phyloP scores from a whole-genome alignment of 768 basidiomycete species.

The Agrocybe pediades region DNA sequence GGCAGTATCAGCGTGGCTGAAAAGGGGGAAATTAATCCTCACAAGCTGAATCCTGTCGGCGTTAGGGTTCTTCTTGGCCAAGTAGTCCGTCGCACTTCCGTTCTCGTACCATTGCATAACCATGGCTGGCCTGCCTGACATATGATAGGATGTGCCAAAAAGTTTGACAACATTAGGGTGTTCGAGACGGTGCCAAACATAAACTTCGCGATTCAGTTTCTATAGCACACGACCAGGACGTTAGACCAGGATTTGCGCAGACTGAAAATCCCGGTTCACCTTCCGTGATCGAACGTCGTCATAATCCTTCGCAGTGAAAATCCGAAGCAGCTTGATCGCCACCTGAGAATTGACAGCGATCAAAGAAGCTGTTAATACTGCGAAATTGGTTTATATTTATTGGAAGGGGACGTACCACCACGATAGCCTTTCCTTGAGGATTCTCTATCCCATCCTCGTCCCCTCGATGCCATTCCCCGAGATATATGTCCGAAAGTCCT shows the following conservation, averaged over 20 bases:
- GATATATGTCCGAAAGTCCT: constrained; percentile 50
- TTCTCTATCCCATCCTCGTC: constrained; percentile 8
- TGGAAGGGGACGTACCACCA: constrained; percentile 10
- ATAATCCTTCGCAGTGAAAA: constrained; percentile 28
- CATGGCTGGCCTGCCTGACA: constrained; percentile 35
- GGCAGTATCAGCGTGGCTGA: background rate
- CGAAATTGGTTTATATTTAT: background rate
- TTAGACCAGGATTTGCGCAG: background rate
- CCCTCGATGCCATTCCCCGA: constrained; percentile 34
- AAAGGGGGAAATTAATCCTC: constrained; percentile 9
- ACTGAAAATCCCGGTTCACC: constrained; percentile 17
- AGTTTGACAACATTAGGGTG: constrained; percentile 50
- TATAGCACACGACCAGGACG: constrained; percentile 13
- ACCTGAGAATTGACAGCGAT: constrained; percentile 30
- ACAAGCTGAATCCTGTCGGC: constrained; percentile 41
- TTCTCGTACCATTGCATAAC: constrained; percentile 52
- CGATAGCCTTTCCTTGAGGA: constrained; percentile 3
- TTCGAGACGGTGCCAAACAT: constrained; percentile 48
- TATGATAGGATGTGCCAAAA: constrained; percentile 46
- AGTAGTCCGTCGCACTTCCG: constrained; percentile 46
- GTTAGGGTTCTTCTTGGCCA: constrained; percentile 31
- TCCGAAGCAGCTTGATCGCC: constrained; percentile 48
- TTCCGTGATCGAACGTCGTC: constrained; percentile 37
- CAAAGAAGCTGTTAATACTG: background rate
- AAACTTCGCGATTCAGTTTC: constrained; percentile 47